A percentile compares a stretch with the other conserved stretches of the same genome.
These are phyloP conservation scores for Leccinum griseonigrum DNA, from an alignment of 1,284 basidiomycete species.

Conservation along the genomic window DNA sequence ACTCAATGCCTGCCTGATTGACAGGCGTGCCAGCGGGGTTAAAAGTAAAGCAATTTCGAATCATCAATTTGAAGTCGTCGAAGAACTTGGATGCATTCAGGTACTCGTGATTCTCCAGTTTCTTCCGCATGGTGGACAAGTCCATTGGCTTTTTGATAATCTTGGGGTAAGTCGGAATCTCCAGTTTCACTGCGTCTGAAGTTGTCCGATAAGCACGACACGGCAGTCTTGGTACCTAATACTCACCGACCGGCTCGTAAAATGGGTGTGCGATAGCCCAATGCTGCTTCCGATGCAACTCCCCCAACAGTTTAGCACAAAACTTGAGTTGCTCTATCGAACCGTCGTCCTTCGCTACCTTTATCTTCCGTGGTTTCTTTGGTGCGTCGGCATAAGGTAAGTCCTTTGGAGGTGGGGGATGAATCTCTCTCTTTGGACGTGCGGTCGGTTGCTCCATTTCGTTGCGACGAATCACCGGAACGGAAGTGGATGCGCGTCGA, in stretches of 20 bases:
- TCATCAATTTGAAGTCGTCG: conserved; percentile 92
- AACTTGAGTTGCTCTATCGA: conserved; percentile 88
- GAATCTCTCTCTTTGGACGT: conserved; percentile 97
- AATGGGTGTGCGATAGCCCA: conserved; percentile 79
- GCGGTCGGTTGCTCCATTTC: conserved; percentile 54
- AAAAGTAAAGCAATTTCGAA: conserved; percentile 91
- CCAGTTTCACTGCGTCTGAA: conserved; percentile 72
- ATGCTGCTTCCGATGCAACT: conserved; percentile 81
- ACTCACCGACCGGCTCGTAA: conserved; percentile 89
- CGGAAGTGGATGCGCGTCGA: conserved; percentile 71
- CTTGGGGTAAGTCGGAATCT: conserved; percentile 84
- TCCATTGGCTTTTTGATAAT: conserved; percentile 96
- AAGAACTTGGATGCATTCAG: conserved; percentile 75
- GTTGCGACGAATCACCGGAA: conserved; percentile 75
- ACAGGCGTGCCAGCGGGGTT: conserved; percentile 90
- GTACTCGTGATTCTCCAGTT: conserved; percentile 79
- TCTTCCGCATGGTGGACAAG: conserved; percentile 81
- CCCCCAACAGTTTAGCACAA: conserved; percentile 72
- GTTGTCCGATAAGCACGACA: not conserved
- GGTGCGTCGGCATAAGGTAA: conserved; percentile 77
- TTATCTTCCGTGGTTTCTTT: conserved; percentile 64
- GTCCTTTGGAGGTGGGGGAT: conserved; percentile 92
- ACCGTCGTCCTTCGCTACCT: conserved; percentile 63
- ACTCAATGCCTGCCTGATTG: conserved; percentile 75
- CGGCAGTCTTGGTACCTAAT: not conserved